Conservation (phyloP, 345 rosid species). For the Clausena lansium region DNA sequence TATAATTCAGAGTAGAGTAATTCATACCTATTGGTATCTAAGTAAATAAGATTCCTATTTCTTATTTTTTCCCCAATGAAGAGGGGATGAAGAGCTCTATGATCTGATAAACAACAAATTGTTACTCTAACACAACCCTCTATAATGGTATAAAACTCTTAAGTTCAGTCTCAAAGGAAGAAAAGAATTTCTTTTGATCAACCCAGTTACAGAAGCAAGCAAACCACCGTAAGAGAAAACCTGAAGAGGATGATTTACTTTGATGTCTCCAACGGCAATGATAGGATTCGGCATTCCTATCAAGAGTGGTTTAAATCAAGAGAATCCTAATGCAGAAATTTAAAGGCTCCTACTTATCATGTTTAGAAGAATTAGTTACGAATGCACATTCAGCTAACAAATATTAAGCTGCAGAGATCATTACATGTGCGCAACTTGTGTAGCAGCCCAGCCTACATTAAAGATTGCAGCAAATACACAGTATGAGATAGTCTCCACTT, state of each 20-base stretch:
- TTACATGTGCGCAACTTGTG: slow-evolving; percentile 99
- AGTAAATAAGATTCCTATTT: background rate
- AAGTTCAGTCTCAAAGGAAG: background rate
- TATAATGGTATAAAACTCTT: background rate
- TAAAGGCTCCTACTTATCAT: background rate
- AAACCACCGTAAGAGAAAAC: background rate
- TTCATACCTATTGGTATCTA: background rate
- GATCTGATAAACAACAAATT: background rate
- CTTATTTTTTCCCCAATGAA: background rate
- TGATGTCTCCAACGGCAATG: background rate
- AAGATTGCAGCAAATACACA: slow-evolving; percentile 86
- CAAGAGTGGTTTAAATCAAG: background rate
- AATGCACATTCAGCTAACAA: background rate
- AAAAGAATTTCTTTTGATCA: background rate
- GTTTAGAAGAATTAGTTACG: background rate
- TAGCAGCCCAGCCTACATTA: slow-evolving; percentile 95
- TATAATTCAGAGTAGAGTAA: background rate
- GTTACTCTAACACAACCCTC: background rate
- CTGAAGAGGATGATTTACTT: background rate
- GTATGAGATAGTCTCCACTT: slow-evolving; percentile 69
- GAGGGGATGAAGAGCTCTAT: background rate
- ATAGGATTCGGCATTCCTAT: background rate
- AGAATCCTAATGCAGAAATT: slow-evolving; percentile 1
- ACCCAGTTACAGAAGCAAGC: background rate
- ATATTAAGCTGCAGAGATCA: slow-evolving; percentile 14